A percentile compares a stretch with the other conserved stretches of the same genome.
These are phyloP conservation scores for Dryadomyces quercus-mongolicae DNA, from an alignment of 2,329 filamentous ascomycete genomes.

Conservation along the genomic window DNA sequence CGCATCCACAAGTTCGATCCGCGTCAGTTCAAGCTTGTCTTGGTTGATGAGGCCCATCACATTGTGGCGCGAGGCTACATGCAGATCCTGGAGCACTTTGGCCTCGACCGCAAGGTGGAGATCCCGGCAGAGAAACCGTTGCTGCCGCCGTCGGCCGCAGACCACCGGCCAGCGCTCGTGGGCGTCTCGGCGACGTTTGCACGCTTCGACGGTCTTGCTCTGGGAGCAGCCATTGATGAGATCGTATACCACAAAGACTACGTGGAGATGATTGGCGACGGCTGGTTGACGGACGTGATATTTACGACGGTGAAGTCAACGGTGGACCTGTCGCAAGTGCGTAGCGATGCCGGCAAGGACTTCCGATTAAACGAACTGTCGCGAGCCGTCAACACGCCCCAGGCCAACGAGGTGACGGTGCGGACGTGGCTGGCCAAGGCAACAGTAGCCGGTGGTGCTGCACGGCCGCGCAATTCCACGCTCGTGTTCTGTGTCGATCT, in stretches of 20 bases:
- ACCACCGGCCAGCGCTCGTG: conserved; percentile 53
- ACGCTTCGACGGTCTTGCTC: conserved; percentile 68
- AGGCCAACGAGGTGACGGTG: conserved; percentile 74
- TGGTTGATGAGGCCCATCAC: conserved; percentile 96
- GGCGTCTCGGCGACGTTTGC: conserved; percentile 72
- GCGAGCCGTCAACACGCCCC: conserved; percentile 65
- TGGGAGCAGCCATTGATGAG: conserved; percentile 81
- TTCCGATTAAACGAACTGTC: conserved; percentile 73
- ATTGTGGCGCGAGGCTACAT: conserved; percentile 80
- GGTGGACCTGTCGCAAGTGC: conserved; percentile 64
- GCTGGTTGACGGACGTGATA: conserved; percentile 83
- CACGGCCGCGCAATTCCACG: conserved; percentile 50
- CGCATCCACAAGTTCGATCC: conserved; percentile 78
- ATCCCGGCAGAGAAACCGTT: not conserved
- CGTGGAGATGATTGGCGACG: conserved; percentile 62
- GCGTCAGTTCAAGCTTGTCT: conserved; percentile 67
- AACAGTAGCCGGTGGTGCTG: conserved; percentile 18
- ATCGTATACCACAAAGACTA: conserved; percentile 86
- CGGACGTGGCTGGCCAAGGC: conserved; percentile 77
- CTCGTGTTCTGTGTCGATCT: conserved; percentile 92
- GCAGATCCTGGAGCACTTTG: conserved; percentile 65
- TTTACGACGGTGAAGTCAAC: conserved; percentile 86
- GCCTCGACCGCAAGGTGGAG: conserved; percentile 39
- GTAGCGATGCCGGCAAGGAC: conserved; percentile 55
- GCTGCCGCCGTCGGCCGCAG: too few relatives aligned